These are phyloP conservation scores for Leccinum subfulvum DNA, from an alignment of 1,284 basidiomycete genomes.

Conservation along the genomic window DNA sequence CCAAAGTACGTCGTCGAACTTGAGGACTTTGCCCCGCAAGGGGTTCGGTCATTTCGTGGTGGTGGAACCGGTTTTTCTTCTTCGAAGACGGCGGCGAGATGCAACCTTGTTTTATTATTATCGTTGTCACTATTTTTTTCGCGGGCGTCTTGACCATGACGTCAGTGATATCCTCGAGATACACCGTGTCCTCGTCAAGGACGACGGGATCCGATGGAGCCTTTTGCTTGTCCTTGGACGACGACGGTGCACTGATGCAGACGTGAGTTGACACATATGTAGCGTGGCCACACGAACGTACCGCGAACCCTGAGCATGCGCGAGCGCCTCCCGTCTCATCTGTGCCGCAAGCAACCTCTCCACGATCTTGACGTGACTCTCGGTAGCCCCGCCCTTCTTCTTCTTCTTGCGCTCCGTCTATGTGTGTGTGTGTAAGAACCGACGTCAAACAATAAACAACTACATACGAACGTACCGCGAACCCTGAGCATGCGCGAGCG, in stretches of 20 bases:
- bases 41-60: too few species aligned
- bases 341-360: constrained; percentile 94
- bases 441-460: background rate
- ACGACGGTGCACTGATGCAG: constrained; percentile 5
- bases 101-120: background rate
- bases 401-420: constrained; percentile 77
- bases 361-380: constrained; percentile 81
- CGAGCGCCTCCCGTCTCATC: constrained; percentile 86
- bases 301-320: constrained; percentile 53
- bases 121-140: constrained; percentile 27
- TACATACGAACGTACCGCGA: constrained; percentile 32
- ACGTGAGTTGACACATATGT: too few species aligned
- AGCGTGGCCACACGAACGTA: too few species aligned
- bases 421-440: background rate
- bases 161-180: constrained; percentile 83
- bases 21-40: too few species aligned
- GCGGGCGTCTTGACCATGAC: constrained; percentile 50
- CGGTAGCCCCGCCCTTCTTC: constrained; percentile 85
- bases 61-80: constrained; percentile 61
- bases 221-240: constrained; percentile 44
- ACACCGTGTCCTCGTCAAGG: constrained; percentile 74
- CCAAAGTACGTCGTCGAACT: too few species aligned
- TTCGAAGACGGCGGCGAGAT: constrained; percentile 48
- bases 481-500: constrained; percentile 70
- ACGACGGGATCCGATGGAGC: constrained; percentile 39